Evolutionary conservation across 495 filamentous ascomycete species (phyloP), one percentile per base, ranked within the genome.

Genomic region (Amphirosellinia nigrospora): DNA sequence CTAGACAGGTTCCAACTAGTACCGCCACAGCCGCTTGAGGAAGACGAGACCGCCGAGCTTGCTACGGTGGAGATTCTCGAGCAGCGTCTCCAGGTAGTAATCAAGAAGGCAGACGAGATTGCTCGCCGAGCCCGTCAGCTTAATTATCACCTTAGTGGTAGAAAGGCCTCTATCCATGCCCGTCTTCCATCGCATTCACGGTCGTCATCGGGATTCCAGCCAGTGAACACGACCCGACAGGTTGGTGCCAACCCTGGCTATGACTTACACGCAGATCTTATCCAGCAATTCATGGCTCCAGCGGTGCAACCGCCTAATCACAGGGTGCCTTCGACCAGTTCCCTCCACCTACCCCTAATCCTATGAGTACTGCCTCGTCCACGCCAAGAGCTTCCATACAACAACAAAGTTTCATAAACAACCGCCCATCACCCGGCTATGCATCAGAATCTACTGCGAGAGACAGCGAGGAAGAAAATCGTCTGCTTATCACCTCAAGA

Each of bases 1-100:
- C 88, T 93, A 19, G 91, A 96, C 79, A 90, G 93, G 80, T 89
- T 97, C 80, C 92, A 92, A 38, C 91, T 94, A 19, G 91, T 90
- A 16, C 90, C 93, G 73, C 71, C 79, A 26, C 71, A 80, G 8
- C 92, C 93, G 0, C 90, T 96, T 55, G 87, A 89, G 59, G 93
- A 96, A 78, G 93, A 97, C 73, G 93, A 97, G 75, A 88, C 91
- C 77, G 93, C 93, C 73, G 93, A 97, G 78, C 78, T 95, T 59
- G 92, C 89, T 36, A 94, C 92, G 3, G 78, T 96, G 66, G 93
- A 95, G 74, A 94, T 96, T 65, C 76, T 97, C 53, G 92, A 95
- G 78, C 86, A 89, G 80, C 90, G 91, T 45, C 78, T 96, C 45
- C 86, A 89, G 50, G 85, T 89, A 67, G 87, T 96, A 26, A 92